A percentile compares a stretch with the other conserved stretches of the same genome.
phyloP scores from a whole-genome alignment of 1,284 basidiomycete genomes.

The Tausonia pullulans region DNA sequence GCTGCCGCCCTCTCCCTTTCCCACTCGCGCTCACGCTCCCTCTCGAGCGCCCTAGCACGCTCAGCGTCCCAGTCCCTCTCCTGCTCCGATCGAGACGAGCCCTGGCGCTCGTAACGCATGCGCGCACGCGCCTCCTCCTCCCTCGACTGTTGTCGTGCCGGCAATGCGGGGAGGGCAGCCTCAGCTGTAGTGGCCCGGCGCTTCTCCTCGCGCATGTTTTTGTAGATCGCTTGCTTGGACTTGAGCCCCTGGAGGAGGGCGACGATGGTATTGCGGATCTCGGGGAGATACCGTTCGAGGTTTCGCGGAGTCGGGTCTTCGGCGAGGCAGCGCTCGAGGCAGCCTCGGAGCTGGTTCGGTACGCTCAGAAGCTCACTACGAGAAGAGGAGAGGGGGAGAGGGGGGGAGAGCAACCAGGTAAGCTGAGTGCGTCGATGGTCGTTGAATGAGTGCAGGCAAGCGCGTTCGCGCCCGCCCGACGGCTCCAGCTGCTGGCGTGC shows the following conservation, averaged over 20 bases:
- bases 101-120: background rate
- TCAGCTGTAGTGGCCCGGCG: background rate
- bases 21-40: background rate
- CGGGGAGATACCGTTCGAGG: conserved; percentile 80
- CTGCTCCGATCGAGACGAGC: background rate
- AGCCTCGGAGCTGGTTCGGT: conserved; percentile 74
- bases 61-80: background rate
- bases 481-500: too few relatives aligned
- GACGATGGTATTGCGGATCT: conserved; percentile 86
- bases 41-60: too few relatives aligned
- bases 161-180: too few relatives aligned
- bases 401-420: background rate
- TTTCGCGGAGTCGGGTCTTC: conserved; percentile 79
- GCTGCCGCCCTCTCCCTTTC: background rate
- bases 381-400: background rate
- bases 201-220: conserved; percentile 24
- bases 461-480: background rate
- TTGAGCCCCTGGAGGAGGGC: conserved; percentile 82
- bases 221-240: conserved; percentile 73
- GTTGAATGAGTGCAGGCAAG: background rate
- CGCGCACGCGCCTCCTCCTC: background rate
- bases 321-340: conserved; percentile 80
- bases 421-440: background rate
- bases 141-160: background rate
- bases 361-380: conserved; percentile 74